These are phyloP conservation scores for Huntiella bhutanensis DNA, from an alignment of 2,329 filamentous ascomycete species.

Conservation along the genomic window DNA sequence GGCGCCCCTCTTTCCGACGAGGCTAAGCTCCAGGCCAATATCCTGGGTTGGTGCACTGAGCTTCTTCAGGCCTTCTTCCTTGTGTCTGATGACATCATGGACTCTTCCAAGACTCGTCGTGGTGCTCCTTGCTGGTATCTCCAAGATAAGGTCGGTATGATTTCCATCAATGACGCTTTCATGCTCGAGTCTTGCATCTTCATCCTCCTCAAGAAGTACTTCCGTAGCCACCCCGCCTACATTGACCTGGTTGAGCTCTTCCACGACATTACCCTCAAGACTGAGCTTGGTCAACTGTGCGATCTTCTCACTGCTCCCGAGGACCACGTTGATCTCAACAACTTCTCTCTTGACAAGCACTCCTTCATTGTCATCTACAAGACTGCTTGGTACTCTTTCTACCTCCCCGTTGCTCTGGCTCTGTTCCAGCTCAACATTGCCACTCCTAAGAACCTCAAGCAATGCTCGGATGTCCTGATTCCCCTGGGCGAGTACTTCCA, in stretches of 20 bases:
- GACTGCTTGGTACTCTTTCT: constrained; percentile 98
- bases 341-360: constrained; percentile 92
- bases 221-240: constrained; percentile 72
- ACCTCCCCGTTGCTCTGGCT: constrained; percentile 84
- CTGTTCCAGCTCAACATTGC: constrained; percentile 72
- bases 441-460: constrained; percentile 73
- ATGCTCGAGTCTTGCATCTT: constrained; percentile 88
- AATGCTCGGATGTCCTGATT: constrained; percentile 79
- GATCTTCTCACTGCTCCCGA: constrained; percentile 92
- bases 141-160: constrained; percentile 72
- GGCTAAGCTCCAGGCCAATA: constrained; percentile 74
- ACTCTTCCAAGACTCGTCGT: constrained; percentile 81
- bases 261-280: constrained; percentile 86
- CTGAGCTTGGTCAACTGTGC: constrained; percentile 84
- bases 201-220: constrained; percentile 79
- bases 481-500: constrained; percentile 99
- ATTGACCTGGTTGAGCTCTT: constrained; percentile 87
- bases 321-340: constrained; percentile 77
- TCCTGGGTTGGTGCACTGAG: constrained; percentile 94
- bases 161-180: constrained; percentile 97
- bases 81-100: constrained; percentile 98
- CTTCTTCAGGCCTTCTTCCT: constrained; percentile 97
- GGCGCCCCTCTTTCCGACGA: constrained; percentile 50
- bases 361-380: constrained; percentile 98
- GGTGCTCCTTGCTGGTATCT: constrained; percentile 95